Base-by-base conservation (phyloP, 2,329 filamentous ascomycete genomes). In the Annulohypoxylon truncatum region DNA sequence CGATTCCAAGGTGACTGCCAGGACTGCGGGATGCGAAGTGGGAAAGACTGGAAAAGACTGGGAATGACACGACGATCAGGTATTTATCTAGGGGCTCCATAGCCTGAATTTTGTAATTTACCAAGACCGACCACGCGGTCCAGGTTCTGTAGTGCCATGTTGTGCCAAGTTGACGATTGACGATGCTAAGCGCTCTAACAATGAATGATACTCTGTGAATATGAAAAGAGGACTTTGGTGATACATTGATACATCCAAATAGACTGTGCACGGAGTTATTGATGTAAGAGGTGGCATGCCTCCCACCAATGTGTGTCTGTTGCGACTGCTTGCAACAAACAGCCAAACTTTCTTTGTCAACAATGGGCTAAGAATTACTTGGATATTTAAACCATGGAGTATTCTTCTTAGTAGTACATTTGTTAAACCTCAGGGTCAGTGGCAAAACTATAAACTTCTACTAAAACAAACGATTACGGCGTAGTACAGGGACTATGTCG, bases 51-150 rank as follows among this genome's bases (percentile, higher is more conserved):
- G n/a, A n/a, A 8, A 1, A 12, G 15, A 51, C 31, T 26, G 44
- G 44, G 60, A 61, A 61, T 67, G 65, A 55, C 53, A 65, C 50
- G 66, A 68, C 57, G 65, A 67, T 65, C 60, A 61, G 61, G 57
- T 64, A 20, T 59, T 63, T 52, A 35, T 51, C 28, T 60, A 9
- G 62, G 40, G 40, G 50, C 22, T 31, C 56, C 48, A 54, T 61
- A 56, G 44, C 53, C 33, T 28, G 44, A 46, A 13, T 61, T 31
- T 56, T 55, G 52, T 50, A 69, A 64, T 66, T 66, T 69, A 64
- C 59, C 61, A 57, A 61, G 63, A 52, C 56, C 42, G 64, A 67
- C 64, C 59, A 67, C 56, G 67, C 61, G 44, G 67, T 64, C 40
- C 48, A 31, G 13, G 57, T 62, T 53, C 40, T 64, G 53, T 62